Evolutionary conservation across 768 basidiomycete species (phyloP).

Genomic region (Lepiota brunneoincarnata): DNA sequence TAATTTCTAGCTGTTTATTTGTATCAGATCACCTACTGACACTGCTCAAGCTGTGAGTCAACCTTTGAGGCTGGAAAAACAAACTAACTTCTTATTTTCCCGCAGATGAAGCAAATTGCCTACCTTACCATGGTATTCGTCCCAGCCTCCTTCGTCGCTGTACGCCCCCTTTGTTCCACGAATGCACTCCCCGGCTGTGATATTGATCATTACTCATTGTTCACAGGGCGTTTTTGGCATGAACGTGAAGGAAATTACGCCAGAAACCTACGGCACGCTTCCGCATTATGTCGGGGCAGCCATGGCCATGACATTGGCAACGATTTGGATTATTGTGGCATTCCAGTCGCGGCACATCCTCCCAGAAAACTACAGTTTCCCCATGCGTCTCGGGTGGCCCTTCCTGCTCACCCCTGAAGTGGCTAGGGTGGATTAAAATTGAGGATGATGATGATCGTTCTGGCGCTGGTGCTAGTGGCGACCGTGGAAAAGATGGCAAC

Average conservation of each 20-base stretch:
- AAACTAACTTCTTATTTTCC: background rate
- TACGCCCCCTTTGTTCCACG: slow-evolving; percentile 12
- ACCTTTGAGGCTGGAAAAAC: background rate
- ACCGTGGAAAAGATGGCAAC: background rate
- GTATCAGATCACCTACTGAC: background rate
- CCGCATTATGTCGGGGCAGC: slow-evolving; percentile 41
- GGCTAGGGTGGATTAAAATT: background rate
- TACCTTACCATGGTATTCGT: slow-evolving; percentile 49
- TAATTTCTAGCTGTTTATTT: slow-evolving; percentile 2
- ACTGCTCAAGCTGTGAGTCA: background rate
- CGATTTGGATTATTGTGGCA: slow-evolving; percentile 54
- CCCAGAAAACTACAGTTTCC: slow-evolving; percentile 22
- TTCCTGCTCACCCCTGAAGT: slow-evolving; percentile 16
- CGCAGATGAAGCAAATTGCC: slow-evolving; percentile 38
- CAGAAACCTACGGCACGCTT: slow-evolving; percentile 33
- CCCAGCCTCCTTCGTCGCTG: slow-evolving; percentile 41
- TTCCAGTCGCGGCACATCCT: slow-evolving; percentile 46
- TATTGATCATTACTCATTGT: background rate
- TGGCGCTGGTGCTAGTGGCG: background rate
- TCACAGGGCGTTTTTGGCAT: slow-evolving; percentile 35
- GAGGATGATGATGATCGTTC: background rate
- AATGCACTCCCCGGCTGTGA: background rate
- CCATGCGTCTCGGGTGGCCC: slow-evolving; percentile 36
- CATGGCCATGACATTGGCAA: slow-evolving; percentile 43
- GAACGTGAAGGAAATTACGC: slow-evolving; percentile 39